Evolutionary conservation across 2,329 filamentous ascomycete genomes (phyloP).

Genomic region (Fusarium virguliforme): DNA sequence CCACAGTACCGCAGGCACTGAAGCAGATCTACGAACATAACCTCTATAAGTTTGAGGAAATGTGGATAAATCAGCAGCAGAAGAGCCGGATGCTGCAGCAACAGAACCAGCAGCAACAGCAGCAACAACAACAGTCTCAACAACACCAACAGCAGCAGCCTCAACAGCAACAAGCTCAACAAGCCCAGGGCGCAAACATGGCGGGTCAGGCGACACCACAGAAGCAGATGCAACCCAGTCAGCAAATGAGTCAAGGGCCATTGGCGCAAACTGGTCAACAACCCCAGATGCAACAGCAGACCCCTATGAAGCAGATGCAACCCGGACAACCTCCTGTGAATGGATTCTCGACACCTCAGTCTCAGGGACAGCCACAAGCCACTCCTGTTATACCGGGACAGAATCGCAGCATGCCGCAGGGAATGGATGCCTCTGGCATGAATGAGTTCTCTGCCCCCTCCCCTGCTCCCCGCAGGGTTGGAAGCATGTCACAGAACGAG

Average conservation of each 20-base stretch:
- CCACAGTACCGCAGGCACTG: slow-evolving; percentile 78
- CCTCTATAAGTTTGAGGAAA: slow-evolving; percentile 82
- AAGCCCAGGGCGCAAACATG: slow-evolving; percentile 52
- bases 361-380: slow-evolving; percentile 47
- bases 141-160: background rate
- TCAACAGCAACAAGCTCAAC: slow-evolving; percentile 62
- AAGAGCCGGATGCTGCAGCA: slow-evolving; percentile 67
- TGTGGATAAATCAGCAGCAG: slow-evolving; percentile 72
- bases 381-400: slow-evolving; percentile 56
- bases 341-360: slow-evolving; percentile 57
- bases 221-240: slow-evolving; percentile 56
- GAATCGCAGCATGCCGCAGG: slow-evolving; percentile 67
- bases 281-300: slow-evolving; percentile 53
- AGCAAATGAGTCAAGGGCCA: slow-evolving; percentile 55
- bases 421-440: slow-evolving; percentile 59
- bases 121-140: background rate
- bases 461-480: slow-evolving; percentile 61
- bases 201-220: slow-evolving; percentile 51
- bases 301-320: slow-evolving; percentile 63
- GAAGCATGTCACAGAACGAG: slow-evolving; percentile 60
- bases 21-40: slow-evolving; percentile 83
- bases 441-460: slow-evolving; percentile 63
- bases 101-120: background rate
- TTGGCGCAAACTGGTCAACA: slow-evolving; percentile 56
- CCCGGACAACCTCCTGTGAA: slow-evolving; percentile 58